Base-by-base conservation (phyloP, 805 yeast species). In the Kluyveromyces wickerhamii region DNA sequence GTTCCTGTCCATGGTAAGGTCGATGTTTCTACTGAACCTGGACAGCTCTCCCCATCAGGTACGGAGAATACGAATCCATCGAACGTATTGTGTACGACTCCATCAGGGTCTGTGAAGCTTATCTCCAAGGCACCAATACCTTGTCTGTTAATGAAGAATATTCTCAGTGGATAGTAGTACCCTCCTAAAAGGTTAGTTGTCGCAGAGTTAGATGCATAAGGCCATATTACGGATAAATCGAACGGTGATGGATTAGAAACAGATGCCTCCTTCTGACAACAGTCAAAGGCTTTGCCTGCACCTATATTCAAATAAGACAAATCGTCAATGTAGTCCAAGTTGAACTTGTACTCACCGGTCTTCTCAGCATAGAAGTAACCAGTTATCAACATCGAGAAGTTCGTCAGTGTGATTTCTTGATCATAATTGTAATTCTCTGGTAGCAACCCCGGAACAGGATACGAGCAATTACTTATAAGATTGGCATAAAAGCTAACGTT, bases 221-320 rank as follows among this genome's bases (percentile, higher is more conserved):
- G 47, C 41, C 51, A 39, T 25, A 29, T 31, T 10, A 40, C 40
- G 18, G 18, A 36, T 5, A 43, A 27, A 13, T 21, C 27, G 21
- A 45, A 41, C 7, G 31, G 24, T 4, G 42, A 35, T 3, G 41
- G 35, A 19, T 31, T 22, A 7, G 39, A 5, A 5, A 27, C 37
- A 12, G 41, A 10, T 3, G 27, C 12, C 4, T 20, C 26, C 9
- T 32, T 20, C 26, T 49, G 40, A 44, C 67, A 56, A 45, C 71
- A 66, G 17, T 51, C 51, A 17, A 63, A 53, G 5, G 59, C 59
- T 35, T 45, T 49, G 9, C 54, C 53, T 12, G 41, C 44, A 28
- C 61, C 62, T 32, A 55, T 40, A 33, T 45, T 49, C 29, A 64
- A 57, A 44, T 51, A 52, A 12, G 47, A 54, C 18, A 47, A 42